phyloP scores from a whole-genome alignment of 1,284 basidiomycete species.

The Heterobasidion irregulare region DNA sequence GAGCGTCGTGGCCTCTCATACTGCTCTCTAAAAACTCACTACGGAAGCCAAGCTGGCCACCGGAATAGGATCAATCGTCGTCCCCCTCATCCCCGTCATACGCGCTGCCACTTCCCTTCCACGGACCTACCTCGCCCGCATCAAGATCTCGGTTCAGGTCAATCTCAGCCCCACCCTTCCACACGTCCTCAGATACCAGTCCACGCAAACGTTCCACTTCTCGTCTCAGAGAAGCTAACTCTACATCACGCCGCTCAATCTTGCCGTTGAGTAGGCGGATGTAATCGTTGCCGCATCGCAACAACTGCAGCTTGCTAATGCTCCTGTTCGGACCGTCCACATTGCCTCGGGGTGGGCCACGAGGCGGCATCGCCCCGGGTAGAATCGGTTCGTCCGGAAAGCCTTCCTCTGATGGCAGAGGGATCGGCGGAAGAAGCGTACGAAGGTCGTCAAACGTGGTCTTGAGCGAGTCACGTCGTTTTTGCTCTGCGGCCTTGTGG shows the following conservation, averaged over 20 bases:
- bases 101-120: slow-evolving; percentile 15
- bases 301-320: slow-evolving; percentile 90
- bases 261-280: slow-evolving; percentile 72
- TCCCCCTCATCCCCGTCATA: slow-evolving; percentile 23
- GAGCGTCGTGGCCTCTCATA: no score
- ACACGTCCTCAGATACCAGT: slow-evolving; percentile 16
- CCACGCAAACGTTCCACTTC: slow-evolving; percentile 62
- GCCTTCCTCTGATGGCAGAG: slow-evolving; percentile 64
- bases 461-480: slow-evolving; percentile 92
- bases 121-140: slow-evolving; percentile 18
- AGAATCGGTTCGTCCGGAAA: slow-evolving; percentile 56
- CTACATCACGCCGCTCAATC: slow-evolving; percentile 77
- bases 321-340: slow-evolving; percentile 87
- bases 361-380: slow-evolving; percentile 79
- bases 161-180: slow-evolving; percentile 18
- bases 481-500: slow-evolving; percentile 97
- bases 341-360: slow-evolving; percentile 79
- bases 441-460: slow-evolving; percentile 94
- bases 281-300: slow-evolving; percentile 87
- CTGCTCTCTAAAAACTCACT: no score
- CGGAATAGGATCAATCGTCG: slow-evolving; percentile 4
- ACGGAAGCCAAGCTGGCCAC: background rate
- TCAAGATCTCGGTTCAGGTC: slow-evolving; percentile 26
- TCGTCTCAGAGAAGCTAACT: slow-evolving; percentile 62
- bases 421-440: slow-evolving; percentile 80